phyloP scores from a whole-genome alignment of 345 rosid species.

The Excoecaria cochinchinensis region DNA sequence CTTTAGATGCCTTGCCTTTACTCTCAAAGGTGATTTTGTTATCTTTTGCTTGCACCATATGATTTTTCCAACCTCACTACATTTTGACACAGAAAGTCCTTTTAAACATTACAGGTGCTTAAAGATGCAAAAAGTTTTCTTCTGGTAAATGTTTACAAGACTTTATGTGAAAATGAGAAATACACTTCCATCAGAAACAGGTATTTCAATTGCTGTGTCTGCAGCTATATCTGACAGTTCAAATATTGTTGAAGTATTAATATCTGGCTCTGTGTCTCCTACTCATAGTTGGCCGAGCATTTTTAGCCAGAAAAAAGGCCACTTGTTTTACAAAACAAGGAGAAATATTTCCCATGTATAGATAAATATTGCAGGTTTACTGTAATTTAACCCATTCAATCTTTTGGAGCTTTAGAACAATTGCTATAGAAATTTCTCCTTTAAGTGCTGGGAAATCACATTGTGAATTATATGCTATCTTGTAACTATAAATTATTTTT shows the following conservation, averaged over 20 bases:
- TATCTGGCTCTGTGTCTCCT: background rate
- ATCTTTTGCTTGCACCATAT: conserved; percentile 4
- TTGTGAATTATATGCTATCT: background rate
- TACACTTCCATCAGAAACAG: conserved; percentile 75
- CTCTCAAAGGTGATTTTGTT: conserved; percentile 61
- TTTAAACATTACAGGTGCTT: conserved; percentile 55
- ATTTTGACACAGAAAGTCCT: conserved; percentile 8
- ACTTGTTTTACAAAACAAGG: background rate
- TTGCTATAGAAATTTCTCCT: background rate
- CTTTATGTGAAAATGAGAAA: conserved; percentile 71
- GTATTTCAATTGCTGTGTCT: conserved; percentile 30
- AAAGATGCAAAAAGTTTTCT: conserved; percentile 86
- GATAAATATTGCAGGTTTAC: background rate
- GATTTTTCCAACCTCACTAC: background rate
- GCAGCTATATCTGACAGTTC: background rate
- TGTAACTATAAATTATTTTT: conserved; percentile 16
- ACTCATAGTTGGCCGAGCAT: conserved; percentile 10
- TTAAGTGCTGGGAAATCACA: background rate
- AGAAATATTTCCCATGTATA: background rate
- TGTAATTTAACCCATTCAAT: background rate
- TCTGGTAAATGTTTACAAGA: conserved; percentile 69
- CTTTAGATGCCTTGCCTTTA: conserved; percentile 87
- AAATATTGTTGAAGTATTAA: background rate
- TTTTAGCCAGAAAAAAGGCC: background rate
- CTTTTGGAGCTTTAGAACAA: background rate